phyloP scores from a whole-genome alignment of 441 rosid species.

The Populus hybrid region DNA sequence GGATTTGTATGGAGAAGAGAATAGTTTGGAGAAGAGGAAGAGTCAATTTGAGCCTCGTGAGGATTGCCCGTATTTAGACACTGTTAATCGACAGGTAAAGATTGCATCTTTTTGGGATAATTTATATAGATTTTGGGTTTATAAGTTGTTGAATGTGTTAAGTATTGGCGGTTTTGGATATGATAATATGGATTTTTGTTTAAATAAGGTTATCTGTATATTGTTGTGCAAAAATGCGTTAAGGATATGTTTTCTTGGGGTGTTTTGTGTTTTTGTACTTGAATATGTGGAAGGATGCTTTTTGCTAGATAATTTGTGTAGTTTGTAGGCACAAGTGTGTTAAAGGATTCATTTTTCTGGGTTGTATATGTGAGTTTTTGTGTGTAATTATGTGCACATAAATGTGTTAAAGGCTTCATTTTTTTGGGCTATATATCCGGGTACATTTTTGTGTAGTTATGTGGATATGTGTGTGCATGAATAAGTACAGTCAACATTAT shows the following conservation, averaged over 20 bases:
- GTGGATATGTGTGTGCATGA: background rate
- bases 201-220: background rate
- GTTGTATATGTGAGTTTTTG: background rate
- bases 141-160: no score
- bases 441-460: background rate
- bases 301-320: background rate
- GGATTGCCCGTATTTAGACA: constrained; percentile 94
- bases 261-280: background rate
- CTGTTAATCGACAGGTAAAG: constrained; percentile 90
- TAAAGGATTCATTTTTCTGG: background rate
- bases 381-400: no score
- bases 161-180: no score
- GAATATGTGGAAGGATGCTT: background rate
- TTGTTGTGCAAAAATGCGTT: background rate
- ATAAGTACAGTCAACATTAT: no score
- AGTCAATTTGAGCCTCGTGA: constrained; percentile 70
- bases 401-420: no score
- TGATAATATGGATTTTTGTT: background rate
- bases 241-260: background rate
- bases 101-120: background rate
- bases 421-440: no score
- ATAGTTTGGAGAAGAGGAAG: constrained; percentile 29
- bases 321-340: background rate
- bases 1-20: constrained; percentile 23
- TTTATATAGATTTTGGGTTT: background rate